Base-by-base conservation (phyloP, 1,284 basidiomycete species). In the Tremellales sp. region DNA sequence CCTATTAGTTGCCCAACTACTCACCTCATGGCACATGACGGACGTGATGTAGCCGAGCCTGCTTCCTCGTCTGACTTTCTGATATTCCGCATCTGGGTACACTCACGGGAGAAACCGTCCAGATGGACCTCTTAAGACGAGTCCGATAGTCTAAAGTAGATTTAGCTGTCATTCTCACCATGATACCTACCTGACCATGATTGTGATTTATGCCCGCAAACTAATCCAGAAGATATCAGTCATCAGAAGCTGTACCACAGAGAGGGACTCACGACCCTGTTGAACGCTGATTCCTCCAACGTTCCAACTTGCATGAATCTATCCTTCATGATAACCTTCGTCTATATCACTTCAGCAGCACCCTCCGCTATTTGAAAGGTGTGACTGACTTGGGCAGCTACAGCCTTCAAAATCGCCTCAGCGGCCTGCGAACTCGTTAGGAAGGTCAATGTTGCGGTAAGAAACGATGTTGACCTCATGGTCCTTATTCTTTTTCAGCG, bases 201-300 rank as follows among this genome's bases (percentile, higher is more conserved):
- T 74, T 75, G 71, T 70, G 73, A 51, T 73, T 70, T 14, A 69
- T 47, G 0, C 73, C 73, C 0, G 68, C 71, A 40, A 70, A 73
- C 66, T 67, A 24, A 2, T 25, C n/a, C 24, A 38, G 24, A 50
- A 52, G 33, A 48, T 37, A 43, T 39, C 45, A 7, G 12, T 34
- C 9, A 9, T 40, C 9, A 29, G 14, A 18, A 43, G 16, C 25
- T 34, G 26, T 9, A 9, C 5, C 45, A 21, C 25, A 19, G n/a
- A 24, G 19, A 45, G 12, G 13, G 2, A 47, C 70, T 48, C 25
- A 71, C 67, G 3, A 72, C 69, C 7, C 54, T 52, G 40, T 73
- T 73, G 56, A 61, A 68, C 13, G 48, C 58, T 5, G 67, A 69
- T 48, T 73, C 71, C 57, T 71, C 69, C 13, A 72, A 60, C 4